These are phyloP conservation scores for Fusarium tricinctum DNA, from an alignment of 2,329 filamentous ascomycete genomes.

Conservation along the genomic window DNA sequence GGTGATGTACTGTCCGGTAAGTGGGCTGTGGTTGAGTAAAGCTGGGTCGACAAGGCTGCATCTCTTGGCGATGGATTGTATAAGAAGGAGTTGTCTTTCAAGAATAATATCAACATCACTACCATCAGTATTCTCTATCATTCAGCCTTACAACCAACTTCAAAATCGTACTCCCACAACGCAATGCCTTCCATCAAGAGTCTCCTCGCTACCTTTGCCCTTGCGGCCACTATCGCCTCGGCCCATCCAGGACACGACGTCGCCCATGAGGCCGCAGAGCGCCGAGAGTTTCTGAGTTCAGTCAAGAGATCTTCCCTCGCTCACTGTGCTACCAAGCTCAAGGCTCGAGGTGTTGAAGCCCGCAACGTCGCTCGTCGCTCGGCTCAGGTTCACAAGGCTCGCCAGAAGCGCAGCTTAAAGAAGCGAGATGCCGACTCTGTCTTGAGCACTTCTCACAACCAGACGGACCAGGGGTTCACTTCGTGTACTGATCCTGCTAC, in stretches of 20 bases:
- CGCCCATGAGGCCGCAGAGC: constrained; percentile 63
- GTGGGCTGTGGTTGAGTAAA: constrained; percentile 7
- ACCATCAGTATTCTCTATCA: background rate
- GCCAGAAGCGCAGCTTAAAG: constrained; percentile 55
- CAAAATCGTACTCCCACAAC: background rate
- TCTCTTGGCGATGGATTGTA: background rate
- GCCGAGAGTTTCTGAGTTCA: constrained; percentile 59
- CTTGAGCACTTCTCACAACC: constrained; percentile 56
- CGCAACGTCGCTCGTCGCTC: constrained; percentile 62
- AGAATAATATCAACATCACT: background rate
- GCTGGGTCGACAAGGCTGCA: background rate
- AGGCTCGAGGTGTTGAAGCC: constrained; percentile 61
- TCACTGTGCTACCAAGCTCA: constrained; percentile 63
- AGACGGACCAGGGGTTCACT: constrained; percentile 54
- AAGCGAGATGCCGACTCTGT: constrained; percentile 53
- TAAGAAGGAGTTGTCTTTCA: background rate
- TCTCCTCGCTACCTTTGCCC: constrained; percentile 28
- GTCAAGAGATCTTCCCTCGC: constrained; percentile 58
- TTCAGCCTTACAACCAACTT: background rate
- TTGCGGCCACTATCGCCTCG: constrained; percentile 33
- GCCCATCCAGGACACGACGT: constrained; percentile 66
- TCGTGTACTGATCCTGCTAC: constrained; percentile 49
- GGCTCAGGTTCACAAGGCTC: constrained; percentile 57
- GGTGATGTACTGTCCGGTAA: background rate
- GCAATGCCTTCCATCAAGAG: constrained; percentile 33